A percentile compares a stretch with the other conserved stretches of the same genome.
Conservation (phyloP, 306 rosid species). For the Malus sieversii region DNA sequence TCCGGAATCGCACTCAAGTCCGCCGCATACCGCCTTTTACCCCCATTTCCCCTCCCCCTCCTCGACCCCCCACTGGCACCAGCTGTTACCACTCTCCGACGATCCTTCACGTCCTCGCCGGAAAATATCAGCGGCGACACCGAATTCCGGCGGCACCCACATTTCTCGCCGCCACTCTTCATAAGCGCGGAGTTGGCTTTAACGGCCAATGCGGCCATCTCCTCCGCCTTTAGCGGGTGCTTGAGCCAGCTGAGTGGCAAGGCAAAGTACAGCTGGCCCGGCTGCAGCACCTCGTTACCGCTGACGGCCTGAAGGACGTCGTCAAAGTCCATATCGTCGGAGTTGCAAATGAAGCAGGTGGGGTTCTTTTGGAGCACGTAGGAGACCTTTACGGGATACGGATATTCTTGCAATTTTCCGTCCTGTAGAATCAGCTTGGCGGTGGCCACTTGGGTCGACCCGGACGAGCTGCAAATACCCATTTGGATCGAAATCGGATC, state of each 20-base stretch:
- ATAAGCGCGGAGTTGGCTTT: conserved; percentile 77
- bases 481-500: conserved; percentile 13
- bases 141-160: conserved; percentile 32
- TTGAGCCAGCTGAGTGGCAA: conserved; percentile 55
- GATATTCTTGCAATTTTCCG: conserved; percentile 56
- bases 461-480: conserved; percentile 75
- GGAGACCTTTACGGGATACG: conserved; percentile 65
- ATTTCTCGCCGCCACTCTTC: conserved; percentile 41
- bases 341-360: conserved; percentile 64
- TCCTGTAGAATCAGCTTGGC: conserved; percentile 65
- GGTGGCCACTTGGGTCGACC: conserved; percentile 51
- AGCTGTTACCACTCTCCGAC: conserved; percentile 11
- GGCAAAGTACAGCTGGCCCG: conserved; percentile 83
- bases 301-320: conserved; percentile 52
- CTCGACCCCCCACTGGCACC: conserved; percentile 11
- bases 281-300: conserved; percentile 57
- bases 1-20: conserved; percentile 66
- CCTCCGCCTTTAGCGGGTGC: conserved; percentile 56
- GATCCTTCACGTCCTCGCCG: conserved; percentile 23
- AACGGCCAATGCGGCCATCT: conserved; percentile 96
- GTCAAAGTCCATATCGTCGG: conserved; percentile 91
- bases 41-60: conserved; percentile 23
- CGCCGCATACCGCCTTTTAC: conserved; percentile 30
- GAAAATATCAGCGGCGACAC: conserved; percentile 27
- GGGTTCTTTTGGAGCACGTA: conserved; percentile 58